Evolutionary conservation across 257 asterid species (phyloP), one percentile per base, ranked within the genome.

Genomic region (Capsicum pubescens): DNA sequence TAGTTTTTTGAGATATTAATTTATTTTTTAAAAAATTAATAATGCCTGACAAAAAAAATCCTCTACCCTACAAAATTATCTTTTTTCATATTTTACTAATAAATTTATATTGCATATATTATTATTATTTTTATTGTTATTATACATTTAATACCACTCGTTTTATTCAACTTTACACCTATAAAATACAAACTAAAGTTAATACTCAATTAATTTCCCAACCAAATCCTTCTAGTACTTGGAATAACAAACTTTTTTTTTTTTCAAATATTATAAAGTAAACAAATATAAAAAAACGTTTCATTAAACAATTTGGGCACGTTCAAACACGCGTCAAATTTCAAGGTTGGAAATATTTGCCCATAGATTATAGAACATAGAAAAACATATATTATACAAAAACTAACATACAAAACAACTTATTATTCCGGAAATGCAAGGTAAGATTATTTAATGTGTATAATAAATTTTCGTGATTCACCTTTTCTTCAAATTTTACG

Each of bases 301-400:
- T 76, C 60, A 26, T 5, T 76, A 54, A 77, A 50, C 5, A 26
- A 77, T 26, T 77, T 77, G 82, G 82, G 82, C 82, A 77, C 48
- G 64, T 54, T 42, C 64, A 54, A 54, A 77, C 48, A 77, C 82
- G 82, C 82, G 82, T 77, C n/a, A 19, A 61, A 32, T 48, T 74
- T 74, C n/a, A 64, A 64, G 57, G 57, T 54, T 35, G 50, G 19
- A 21, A 67, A 35, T 26, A 26, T 35, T 42, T 15, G 54, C 78
- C 56, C 35, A 70, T 42, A 42, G 78, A 17, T 70, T 70, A 69
- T 70, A 70, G 55, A 42, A 42, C 78, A 42, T 19, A 70, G 21
- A 15, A 16, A 70, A 39, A 57, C 5, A 57, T 14, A 3, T 52
- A 56, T 14, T 57, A 16, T 16, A 39, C 44, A 3, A 39, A 39